These are phyloP conservation scores for Cyclocybe aegerita DNA, from an alignment of 768 basidiomycete species.

Conservation along the genomic window DNA sequence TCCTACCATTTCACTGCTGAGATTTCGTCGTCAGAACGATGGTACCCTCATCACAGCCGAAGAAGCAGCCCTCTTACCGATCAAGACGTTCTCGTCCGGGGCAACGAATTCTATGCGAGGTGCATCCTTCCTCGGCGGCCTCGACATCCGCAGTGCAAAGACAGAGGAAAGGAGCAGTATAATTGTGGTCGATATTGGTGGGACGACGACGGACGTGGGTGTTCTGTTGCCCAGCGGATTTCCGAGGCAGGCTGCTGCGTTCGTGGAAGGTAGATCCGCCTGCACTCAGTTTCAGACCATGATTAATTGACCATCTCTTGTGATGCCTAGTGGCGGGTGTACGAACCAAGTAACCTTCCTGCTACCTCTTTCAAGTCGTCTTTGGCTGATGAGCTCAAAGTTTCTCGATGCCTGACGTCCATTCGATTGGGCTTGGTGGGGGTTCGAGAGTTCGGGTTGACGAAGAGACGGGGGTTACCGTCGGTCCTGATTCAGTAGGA, in stretches of 20 bases:
- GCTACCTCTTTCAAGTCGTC: too few relatives aligned
- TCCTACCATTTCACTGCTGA: not conserved
- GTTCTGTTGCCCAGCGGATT: slow-evolving; percentile 59
- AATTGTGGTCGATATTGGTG: slow-evolving; percentile 64
- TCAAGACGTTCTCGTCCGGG: slow-evolving; percentile 60
- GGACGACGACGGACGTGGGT: slow-evolving; percentile 66
- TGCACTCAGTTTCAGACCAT: not conserved
- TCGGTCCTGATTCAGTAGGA: slow-evolving; percentile 70
- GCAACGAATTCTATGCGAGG: slow-evolving; percentile 74
- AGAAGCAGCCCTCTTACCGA: slow-evolving; percentile 54
- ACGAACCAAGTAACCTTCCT: slow-evolving; percentile 41
- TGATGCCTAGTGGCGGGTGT: slow-evolving; percentile 47
- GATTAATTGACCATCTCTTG: not conserved
- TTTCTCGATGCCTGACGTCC: slow-evolving; percentile 59
- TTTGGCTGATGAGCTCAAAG: slow-evolving; percentile 5
- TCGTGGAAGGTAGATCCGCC: slow-evolving; percentile 39
- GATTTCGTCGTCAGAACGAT: slow-evolving; percentile 39
- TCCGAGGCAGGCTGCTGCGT: slow-evolving; percentile 62
- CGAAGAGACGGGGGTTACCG: slow-evolving; percentile 37
- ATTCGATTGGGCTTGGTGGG: slow-evolving; percentile 62
- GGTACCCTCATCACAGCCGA: slow-evolving; percentile 51
- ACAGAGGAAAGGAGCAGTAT: slow-evolving; percentile 25
- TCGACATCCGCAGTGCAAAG: slow-evolving; percentile 19
- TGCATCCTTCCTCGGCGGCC: slow-evolving; percentile 55
- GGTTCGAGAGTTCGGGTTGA: slow-evolving; percentile 50